Evolutionary conservation across 352 stramenopile genomes (phyloP), one percentile per base, ranked within the genome.

Genomic region (Pythium sp.): DNA sequence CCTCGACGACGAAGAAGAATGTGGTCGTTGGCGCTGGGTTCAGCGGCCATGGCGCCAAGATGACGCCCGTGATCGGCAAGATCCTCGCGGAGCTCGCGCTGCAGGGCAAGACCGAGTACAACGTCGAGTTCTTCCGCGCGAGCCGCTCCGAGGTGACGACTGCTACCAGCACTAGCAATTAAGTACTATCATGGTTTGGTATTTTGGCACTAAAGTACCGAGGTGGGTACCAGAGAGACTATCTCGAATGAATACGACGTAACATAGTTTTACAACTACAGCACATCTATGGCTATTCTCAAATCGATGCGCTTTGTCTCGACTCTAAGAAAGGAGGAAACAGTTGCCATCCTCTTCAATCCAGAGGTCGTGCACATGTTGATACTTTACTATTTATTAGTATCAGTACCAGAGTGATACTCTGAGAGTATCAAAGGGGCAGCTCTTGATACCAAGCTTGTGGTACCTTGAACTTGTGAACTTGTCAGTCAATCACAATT

Each of bases 11-110:
- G 26, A 46, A 15, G 53, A 87, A 84, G 66, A 72, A 76, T 56
- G 69, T 93, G n/a, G 76, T 90, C n/a, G 76, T 89, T 3, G 84
- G 82, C 1, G 84, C 89, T 41, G 86, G 87, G 2, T 90, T 95
- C 62, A 94, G 82, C 60, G 87, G 89, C 38, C 89, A 96, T 62
- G 89, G 89, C 0, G 90, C 88, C 24, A 96, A 96, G 65, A 93
- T 95, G 85, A 89, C 82, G 47, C 86, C 86, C 2, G 87, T 92
- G 58, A 87, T 96, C 51, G 89, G 89, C 43, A 76, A 92, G 72
- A 92, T 93, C 61, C 73, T 95, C 58, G 73, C 71, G 5, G 87
- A 96, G 54, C 72, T 94, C 30, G 86, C 83, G 58, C 56, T 92
- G 43, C 65, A 78, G 30, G 72, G 80, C 5, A 69, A 81, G 68